These are phyloP conservation scores for Gomphus bonarii DNA, from an alignment of 1,284 basidiomycete genomes.

Conservation along the genomic window DNA sequence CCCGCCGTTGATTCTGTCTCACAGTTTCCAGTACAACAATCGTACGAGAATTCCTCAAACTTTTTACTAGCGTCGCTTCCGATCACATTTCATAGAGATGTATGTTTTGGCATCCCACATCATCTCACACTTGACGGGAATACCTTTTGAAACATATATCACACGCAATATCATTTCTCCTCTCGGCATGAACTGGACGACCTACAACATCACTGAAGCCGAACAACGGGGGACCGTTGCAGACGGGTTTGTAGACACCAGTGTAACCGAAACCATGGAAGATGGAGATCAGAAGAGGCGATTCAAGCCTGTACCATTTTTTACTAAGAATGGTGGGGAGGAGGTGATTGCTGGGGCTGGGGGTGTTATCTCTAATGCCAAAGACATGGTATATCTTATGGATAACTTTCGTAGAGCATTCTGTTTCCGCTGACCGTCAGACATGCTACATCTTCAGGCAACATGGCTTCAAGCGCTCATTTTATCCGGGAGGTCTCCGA, in stretches of 20 bases:
- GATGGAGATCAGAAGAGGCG: constrained; percentile 20
- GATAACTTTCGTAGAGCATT: background rate
- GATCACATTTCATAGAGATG: background rate
- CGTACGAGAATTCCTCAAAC: background rate
- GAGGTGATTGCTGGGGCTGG: constrained; percentile 30
- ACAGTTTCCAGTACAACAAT: constrained; percentile 9
- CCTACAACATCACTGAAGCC: constrained; percentile 31
- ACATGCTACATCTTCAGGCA: constrained; percentile 19
- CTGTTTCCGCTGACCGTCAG: background rate
- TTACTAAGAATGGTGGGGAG: constrained; percentile 17
- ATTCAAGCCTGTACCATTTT: constrained; percentile 21
- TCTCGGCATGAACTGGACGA: constrained; percentile 33
- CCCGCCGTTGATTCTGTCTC: background rate
- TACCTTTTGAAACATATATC: constrained; percentile 31
- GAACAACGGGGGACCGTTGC: constrained; percentile 25
- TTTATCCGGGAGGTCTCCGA: constrained; percentile 31
- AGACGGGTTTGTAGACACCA: constrained; percentile 26
- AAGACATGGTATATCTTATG: constrained; percentile 20
- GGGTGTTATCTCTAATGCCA: constrained; percentile 28
- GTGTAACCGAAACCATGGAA: background rate
- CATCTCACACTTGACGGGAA: constrained; percentile 14
- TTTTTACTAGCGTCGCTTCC: background rate
- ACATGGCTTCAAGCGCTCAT: constrained; percentile 35
- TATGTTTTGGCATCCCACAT: constrained; percentile 2
- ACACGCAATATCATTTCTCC: constrained; percentile 30